These are phyloP conservation scores for Solanum piurae DNA, from an alignment of 257 asterid species.

Conservation along the genomic window DNA sequence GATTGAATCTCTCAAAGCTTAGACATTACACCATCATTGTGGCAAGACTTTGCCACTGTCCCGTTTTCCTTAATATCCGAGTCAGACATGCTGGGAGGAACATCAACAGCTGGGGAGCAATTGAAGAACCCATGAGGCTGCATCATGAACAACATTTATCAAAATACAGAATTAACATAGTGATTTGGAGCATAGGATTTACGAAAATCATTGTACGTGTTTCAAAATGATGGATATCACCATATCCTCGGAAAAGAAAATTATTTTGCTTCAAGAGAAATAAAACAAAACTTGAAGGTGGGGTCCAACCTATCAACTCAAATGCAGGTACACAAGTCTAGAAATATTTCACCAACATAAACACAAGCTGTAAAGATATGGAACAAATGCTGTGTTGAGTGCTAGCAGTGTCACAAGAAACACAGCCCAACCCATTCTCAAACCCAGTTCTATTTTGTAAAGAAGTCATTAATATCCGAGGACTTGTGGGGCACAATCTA, in stretches of 20 bases:
- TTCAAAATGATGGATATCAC: not conserved
- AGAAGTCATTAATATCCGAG: not conserved
- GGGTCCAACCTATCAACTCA: not conserved
- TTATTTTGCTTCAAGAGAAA: not conserved
- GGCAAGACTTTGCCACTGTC: slow-evolving; percentile 14
- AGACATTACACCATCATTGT: slow-evolving; percentile 19
- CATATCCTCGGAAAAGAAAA: not conserved
- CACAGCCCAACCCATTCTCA: not conserved
- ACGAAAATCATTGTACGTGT: not conserved
- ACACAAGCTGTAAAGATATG: not conserved
- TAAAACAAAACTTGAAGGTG: not conserved
- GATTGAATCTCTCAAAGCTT: slow-evolving; percentile 26
- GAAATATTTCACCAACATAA: not conserved
- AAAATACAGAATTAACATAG: not conserved
- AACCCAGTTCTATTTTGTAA: not conserved
- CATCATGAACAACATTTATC: slow-evolving; percentile 2
- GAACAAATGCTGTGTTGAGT: not conserved
- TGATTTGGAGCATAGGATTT: not conserved
- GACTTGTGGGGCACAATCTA: not conserved
- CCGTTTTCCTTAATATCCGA: slow-evolving; percentile 32
- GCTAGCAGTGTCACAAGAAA: not conserved
- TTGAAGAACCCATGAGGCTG: slow-evolving; percentile 55
- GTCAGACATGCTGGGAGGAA: slow-evolving; percentile 31
- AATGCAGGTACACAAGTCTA: not conserved
- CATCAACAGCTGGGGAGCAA: slow-evolving; percentile 54